Conservation (phyloP, 208 protist species). For the Crithidia brevicula region DNA sequence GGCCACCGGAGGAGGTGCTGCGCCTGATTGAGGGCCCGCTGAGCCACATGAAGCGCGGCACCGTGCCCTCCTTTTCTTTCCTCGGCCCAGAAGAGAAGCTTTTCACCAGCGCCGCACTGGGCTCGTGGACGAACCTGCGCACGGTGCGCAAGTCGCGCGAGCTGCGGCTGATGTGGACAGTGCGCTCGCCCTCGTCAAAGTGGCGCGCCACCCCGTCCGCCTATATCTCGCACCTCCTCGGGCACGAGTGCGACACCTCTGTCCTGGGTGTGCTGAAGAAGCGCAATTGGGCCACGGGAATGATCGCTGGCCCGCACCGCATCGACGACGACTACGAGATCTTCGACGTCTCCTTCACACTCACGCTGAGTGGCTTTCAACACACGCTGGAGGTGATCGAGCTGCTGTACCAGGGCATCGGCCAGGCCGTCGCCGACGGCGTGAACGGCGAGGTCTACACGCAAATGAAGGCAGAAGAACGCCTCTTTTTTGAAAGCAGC, state of each 20-base stretch:
- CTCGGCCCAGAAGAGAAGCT: conserved; percentile 30
- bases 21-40: conserved; percentile 49
- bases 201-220: conserved; percentile 66
- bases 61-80: conserved; percentile 32
- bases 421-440: conserved; percentile 37
- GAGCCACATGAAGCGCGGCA: conserved; percentile 43
- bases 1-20: conserved; percentile 47
- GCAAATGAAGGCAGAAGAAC: conserved; percentile 63
- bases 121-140: conserved; percentile 63
- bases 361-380: conserved; percentile 65
- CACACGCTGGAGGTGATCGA: conserved; percentile 59
- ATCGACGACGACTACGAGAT: conserved; percentile 71
- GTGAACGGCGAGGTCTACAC: conserved; percentile 62
- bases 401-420: conserved; percentile 71
- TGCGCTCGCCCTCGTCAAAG: conserved; percentile 38
- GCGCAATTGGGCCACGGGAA: conserved; percentile 61
- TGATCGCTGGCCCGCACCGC: conserved; percentile 65
- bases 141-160: conserved; percentile 60
- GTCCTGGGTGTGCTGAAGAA: conserved; percentile 86
- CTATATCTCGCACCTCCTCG: conserved; percentile 91
- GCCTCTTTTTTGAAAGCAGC: conserved; percentile 59
- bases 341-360: conserved; percentile 44
- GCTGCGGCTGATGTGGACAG: conserved; percentile 65
- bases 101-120: conserved; percentile 16
- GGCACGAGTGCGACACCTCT: conserved; percentile 93